These are phyloP conservation scores for Pichia sp. DNA, from an alignment of 1,139 yeast genomes.

Conservation along the genomic window DNA sequence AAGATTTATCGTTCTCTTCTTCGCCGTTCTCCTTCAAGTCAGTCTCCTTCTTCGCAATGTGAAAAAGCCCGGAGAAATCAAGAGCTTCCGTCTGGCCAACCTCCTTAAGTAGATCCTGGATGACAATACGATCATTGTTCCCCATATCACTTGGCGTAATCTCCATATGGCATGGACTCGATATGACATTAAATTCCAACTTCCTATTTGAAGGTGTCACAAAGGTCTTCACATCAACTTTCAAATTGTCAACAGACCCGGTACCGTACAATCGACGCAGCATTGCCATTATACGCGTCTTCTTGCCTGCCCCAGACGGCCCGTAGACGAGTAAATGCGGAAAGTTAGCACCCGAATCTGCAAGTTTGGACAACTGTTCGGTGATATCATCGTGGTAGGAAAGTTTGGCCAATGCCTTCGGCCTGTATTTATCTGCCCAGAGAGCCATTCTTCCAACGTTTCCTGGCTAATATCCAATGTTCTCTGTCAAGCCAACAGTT, in stretches of 20 bases:
- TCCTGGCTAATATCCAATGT: background rate
- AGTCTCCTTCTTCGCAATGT: slow-evolving; percentile 16
- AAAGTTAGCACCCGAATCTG: slow-evolving; percentile 68
- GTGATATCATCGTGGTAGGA: slow-evolving; percentile 68
- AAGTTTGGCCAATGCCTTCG: slow-evolving; percentile 57
- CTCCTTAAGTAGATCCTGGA: slow-evolving; percentile 89
- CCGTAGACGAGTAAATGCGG: slow-evolving; percentile 93
- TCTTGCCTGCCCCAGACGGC: slow-evolving; percentile 96
- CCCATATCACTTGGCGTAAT: slow-evolving; percentile 98
- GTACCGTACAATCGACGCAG: slow-evolving; percentile 77
- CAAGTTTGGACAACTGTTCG: slow-evolving; percentile 48
- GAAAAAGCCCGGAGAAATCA: slow-evolving; percentile 50
- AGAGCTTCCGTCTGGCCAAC: slow-evolving; percentile 95
- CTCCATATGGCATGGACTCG: slow-evolving; percentile 86
- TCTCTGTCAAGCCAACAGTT: background rate
- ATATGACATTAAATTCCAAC: slow-evolving; percentile 84
- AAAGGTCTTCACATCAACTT: slow-evolving; percentile 79
- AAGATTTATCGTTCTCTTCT: slow-evolving; percentile 8
- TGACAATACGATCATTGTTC: slow-evolving; percentile 87
- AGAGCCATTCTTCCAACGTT: slow-evolving; percentile 55
- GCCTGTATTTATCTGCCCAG: slow-evolving; percentile 96
- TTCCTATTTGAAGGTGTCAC: slow-evolving; percentile 68
- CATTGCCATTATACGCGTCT: slow-evolving; percentile 84
- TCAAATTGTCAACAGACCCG: slow-evolving; percentile 67
- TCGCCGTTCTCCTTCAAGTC: background rate